Base-by-base conservation (phyloP, 371 early-diverging fungal genomes). In the Rhizopus delemar region DNA sequence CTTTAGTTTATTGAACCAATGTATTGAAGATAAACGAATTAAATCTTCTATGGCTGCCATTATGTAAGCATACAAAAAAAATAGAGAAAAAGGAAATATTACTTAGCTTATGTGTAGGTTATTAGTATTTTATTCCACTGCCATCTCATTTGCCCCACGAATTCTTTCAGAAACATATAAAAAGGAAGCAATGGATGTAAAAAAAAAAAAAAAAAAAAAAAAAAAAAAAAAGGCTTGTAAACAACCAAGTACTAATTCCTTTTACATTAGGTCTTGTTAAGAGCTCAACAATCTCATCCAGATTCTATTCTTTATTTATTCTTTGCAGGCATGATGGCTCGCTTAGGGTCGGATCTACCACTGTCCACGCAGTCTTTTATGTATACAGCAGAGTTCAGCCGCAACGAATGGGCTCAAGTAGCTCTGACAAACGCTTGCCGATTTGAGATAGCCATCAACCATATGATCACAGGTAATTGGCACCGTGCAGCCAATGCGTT, bases 391-490 rank as follows among this genome's bases (percentile, higher is more conserved):
- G 77, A 79, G 38, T 68, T 74, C 35, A 70, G 72, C 39, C 60
- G 66, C 8, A 62, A 64, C 9, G 80, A 79, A 51, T 72, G 71
- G 63, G 81, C 83, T 39, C 74, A 74, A 50, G 67, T 73, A 2
- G 82, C 85, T 34, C 55, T 86, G 0, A 72, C 74, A 29, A 73
- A 77, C 13, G 48, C 82, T 22, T 80, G 82, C 39, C 71, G 78
- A 29, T 85, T 84, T 64, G 85, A 86, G 54, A 66, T 85, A 9
- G 84, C 80, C 8, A 53, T 84, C 39, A 86, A 84, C 41, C 81
- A 81, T 55, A 73, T 82, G 54, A 70, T 86, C 22, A 66, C 74
- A 5, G 66, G 80, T 22, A 73, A 85, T 38, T 86, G 85, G 87
- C 59, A 62, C 0, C 72, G 72, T 38, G 83, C 87, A 16, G 77